Evolutionary conservation across 768 basidiomycete genomes (phyloP), one percentile per base, ranked within the genome.

Genomic region (Daedalea quercina): DNA sequence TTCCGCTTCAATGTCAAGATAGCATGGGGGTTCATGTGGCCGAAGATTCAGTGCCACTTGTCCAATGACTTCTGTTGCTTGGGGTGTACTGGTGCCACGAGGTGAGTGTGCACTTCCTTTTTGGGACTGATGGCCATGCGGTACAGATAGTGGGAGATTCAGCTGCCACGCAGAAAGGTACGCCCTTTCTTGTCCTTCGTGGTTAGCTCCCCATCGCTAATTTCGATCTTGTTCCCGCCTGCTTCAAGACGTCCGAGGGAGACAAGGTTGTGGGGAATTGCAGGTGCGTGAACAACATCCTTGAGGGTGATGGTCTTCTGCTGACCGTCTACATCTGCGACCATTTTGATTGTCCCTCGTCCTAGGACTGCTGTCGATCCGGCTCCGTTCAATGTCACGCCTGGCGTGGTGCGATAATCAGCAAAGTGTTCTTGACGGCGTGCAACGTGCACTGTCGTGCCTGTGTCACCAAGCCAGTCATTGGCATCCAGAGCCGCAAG

Each of bases 1-100:
- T 54, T 49, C 12, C 20, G 41, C 25, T 34, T 17, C 44, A 61
- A 46, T n/a, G 22, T 22, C 17, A 45, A 26, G 9, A 61, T 45
- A 15, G 52, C 23, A 17, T 53, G 33, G 22, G 45, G 24, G 22
- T 42, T 44, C 20, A 55, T 35, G 45, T 64, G 63, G 7, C 55
- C 60, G 26, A 60, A 40, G 7, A 52, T 44, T 15, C 41, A 45
- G 45, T 64, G 60, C 63, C 60, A 64, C 9, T 61, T 42, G 22
- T 53, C 43, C 1, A n/a, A 17, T 22, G 54, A 44, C 50, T 23
- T 2, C 4, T n/a, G 2, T 43, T 11, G 9, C 13, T 40, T 31
- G 19, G 52, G 55, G 22, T 41, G 47, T 20, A 47, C 48, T 12
- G 42, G 47, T 1, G 51, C 52, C 1, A 44, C 52, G 42, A 46